Evolutionary conservation across 495 filamentous ascomycete species (phyloP).

Genomic region (Penicillium ucsense): DNA sequence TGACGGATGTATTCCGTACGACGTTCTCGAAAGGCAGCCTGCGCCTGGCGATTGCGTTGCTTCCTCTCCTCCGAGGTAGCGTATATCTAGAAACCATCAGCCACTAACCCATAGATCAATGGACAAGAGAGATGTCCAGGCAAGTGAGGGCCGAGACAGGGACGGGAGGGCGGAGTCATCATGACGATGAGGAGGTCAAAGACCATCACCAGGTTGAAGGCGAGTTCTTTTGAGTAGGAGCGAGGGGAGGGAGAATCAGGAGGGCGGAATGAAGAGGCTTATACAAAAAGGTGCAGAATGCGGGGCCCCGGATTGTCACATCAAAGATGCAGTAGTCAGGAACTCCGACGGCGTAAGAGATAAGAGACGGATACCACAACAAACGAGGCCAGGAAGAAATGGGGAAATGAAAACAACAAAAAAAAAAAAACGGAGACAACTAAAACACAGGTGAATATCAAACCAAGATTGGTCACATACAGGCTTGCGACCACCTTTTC

Average conservation of each 20-base stretch:
- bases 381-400: no score
- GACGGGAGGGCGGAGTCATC: no score
- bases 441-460: no score
- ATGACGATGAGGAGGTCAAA: no score
- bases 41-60: slow-evolving; percentile 93
- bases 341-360: not conserved
- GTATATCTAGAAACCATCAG: slow-evolving; percentile 60
- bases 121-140: no score
- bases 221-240: no score
- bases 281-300: slow-evolving; percentile 12
- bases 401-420: not conserved
- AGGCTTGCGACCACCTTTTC: slow-evolving; percentile 95
- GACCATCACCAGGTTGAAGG: no score
- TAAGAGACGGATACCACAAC: no score
- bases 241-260: no score
- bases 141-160: no score
- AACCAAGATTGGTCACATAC: slow-evolving; percentile 45
- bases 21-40: slow-evolving; percentile 92
- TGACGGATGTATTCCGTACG: slow-evolving; percentile 99
- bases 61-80: slow-evolving; percentile 97
- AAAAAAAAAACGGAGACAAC: not conserved
- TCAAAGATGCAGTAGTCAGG: not conserved
- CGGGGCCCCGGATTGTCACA: slow-evolving; percentile 25
- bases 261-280: not conserved
- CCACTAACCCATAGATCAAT: no score